Conservation (phyloP, 768 basidiomycete species). For the Leccinum rimulosum region DNA sequence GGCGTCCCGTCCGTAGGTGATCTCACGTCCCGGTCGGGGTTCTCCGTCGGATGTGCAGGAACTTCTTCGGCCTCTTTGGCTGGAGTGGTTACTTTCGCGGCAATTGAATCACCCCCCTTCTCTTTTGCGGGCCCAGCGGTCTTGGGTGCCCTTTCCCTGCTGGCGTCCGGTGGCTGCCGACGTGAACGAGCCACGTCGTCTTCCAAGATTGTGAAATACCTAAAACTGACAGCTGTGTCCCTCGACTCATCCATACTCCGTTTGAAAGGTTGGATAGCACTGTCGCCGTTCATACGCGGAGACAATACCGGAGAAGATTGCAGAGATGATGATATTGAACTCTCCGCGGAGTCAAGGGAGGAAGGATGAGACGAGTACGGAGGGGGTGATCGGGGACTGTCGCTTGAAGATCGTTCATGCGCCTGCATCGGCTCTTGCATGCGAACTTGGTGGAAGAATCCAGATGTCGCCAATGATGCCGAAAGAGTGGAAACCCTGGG, state of each 20-base stretch:
- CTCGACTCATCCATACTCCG: slow-evolving; percentile 47
- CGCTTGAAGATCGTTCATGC: slow-evolving; percentile 14
- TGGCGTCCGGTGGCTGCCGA: slow-evolving; percentile 12
- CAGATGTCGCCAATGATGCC: slow-evolving; percentile 60
- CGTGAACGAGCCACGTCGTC: slow-evolving; percentile 35
- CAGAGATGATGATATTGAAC: slow-evolving; percentile 19
- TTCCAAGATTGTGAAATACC: slow-evolving; percentile 44
- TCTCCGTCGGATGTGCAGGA: slow-evolving; percentile 16
- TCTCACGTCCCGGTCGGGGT: slow-evolving; percentile 20
- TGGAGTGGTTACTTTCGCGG: slow-evolving; percentile 10
- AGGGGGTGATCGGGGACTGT: slow-evolving; percentile 31
- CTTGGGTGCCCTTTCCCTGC: slow-evolving; percentile 12
- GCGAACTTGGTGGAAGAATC: slow-evolving; percentile 50
- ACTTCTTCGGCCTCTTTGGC: slow-evolving; percentile 11
- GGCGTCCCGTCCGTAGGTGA: slow-evolving; percentile 31
- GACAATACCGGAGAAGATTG: slow-evolving; percentile 18
- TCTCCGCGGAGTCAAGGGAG: slow-evolving; percentile 28
- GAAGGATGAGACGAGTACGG: slow-evolving; percentile 37
- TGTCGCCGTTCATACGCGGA: slow-evolving; percentile 27
- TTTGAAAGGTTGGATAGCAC: slow-evolving; percentile 35
- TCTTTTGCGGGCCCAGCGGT: slow-evolving; percentile 8
- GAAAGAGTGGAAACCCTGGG: slow-evolving; percentile 62
- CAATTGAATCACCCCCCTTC: slow-evolving; percentile 7
- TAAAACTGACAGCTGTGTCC: slow-evolving; percentile 48
- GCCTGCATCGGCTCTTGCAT: slow-evolving; percentile 23